phyloP scores from a whole-genome alignment of 2,329 filamentous ascomycete genomes.

The Cytospora paraplurivora region DNA sequence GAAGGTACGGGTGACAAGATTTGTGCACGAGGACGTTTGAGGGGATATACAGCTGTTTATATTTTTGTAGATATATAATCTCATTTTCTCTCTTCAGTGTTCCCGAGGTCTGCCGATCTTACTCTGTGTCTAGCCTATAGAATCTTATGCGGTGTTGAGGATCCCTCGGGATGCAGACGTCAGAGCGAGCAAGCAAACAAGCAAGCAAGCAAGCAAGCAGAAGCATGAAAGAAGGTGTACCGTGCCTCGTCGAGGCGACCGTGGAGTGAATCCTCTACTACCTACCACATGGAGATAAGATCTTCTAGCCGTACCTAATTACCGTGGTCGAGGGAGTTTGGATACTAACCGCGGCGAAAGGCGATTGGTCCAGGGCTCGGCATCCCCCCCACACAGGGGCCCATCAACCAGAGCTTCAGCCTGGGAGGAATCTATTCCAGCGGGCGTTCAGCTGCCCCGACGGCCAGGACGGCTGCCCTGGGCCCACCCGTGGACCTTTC shows the following conservation, averaged over 20 bases:
- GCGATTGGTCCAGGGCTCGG: neutral
- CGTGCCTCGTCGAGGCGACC: too few relatives aligned
- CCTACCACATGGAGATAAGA: too few relatives aligned
- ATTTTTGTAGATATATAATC: neutral
- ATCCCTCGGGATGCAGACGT: too few relatives aligned
- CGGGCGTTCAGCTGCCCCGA: too few relatives aligned
- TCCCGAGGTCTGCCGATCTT: neutral
- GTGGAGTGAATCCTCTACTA: too few relatives aligned
- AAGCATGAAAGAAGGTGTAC: too few relatives aligned
- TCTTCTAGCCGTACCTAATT: too few relatives aligned
- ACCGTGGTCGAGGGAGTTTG: too few relatives aligned
- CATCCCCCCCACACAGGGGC: neutral
- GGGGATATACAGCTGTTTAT: slow-evolving; percentile 17
- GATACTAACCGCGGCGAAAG: neutral
- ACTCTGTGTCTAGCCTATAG: neutral
- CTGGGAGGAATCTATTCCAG: neutral
- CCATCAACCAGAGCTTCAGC: neutral
- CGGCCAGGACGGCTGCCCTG: neutral
- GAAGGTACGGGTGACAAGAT: neutral
- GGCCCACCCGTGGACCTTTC: too few relatives aligned
- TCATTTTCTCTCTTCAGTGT: neutral
- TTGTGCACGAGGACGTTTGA: neutral
- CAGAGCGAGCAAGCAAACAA: too few relatives aligned
- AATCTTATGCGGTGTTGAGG: too few relatives aligned
- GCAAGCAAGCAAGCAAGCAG: too few relatives aligned